Evolutionary conservation across 2,329 filamentous ascomycete genomes (phyloP).

Genomic region (Cordyceps pruinosa): DNA sequence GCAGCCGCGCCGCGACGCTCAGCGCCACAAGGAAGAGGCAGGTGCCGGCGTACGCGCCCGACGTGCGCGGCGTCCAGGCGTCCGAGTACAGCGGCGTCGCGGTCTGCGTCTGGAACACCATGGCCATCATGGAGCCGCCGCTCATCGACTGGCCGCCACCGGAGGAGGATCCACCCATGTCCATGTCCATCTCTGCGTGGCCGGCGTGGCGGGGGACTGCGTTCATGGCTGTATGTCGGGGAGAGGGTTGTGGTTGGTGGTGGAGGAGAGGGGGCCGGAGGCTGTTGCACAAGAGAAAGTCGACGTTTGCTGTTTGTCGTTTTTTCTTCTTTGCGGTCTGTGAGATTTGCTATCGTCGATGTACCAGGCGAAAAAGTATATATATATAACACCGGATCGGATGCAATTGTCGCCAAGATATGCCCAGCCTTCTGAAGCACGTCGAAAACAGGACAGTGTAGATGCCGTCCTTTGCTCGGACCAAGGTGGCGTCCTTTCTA

Average conservation of each 20-base stretch:
- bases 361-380: neutral
- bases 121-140: constrained; percentile 26
- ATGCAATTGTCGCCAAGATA: neutral
- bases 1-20: constrained; percentile 58
- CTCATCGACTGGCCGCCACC: neutral
- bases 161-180: neutral
- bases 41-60: constrained; percentile 74
- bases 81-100: constrained; percentile 50
- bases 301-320: neutral
- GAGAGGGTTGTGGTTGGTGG: neutral
- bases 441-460: neutral
- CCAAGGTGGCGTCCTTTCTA: neutral
- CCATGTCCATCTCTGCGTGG: constrained; percentile 7
- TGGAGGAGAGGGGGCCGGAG: neutral
- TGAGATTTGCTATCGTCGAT: neutral
- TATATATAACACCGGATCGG: neutral
- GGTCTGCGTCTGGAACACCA: constrained; percentile 54
- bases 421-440: constrained; percentile 1
- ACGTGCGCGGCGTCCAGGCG: constrained; percentile 64
- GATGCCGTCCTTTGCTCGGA: neutral
- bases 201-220: constrained; percentile 3
- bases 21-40: constrained; percentile 87
- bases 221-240: neutral
- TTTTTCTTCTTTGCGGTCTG: neutral
- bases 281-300: neutral